A percentile compares a stretch with the other conserved stretches of the same genome.
Evolutionary conservation across 169 alveolate species (phyloP).

Genomic region (Toxoplasma gondii): DNA sequence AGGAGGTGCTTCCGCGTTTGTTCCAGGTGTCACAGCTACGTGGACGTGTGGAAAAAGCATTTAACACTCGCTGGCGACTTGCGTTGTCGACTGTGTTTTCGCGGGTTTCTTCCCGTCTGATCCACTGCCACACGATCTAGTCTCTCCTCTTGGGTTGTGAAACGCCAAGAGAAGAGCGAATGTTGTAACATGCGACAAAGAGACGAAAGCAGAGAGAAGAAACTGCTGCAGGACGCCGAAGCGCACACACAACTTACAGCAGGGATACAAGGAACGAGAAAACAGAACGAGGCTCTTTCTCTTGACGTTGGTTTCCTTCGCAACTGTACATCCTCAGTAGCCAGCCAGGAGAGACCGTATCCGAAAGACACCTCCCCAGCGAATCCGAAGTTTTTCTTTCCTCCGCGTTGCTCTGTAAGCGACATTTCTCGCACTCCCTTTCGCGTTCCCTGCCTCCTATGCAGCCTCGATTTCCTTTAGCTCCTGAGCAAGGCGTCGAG

Average conservation of each 20-base stretch:
- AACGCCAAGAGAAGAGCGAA: background rate
- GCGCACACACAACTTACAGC: too few relatives aligned
- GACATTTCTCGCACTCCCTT: background rate
- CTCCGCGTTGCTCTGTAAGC: background rate
- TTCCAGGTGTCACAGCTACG: too few relatives aligned
- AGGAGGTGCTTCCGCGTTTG: too few relatives aligned
- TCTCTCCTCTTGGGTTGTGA: too few relatives aligned
- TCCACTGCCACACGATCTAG: too few relatives aligned
- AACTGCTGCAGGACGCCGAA: background rate
- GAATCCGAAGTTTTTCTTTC: background rate
- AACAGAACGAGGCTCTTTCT: background rate
- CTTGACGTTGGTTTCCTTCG: background rate
- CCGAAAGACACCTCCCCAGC: too few relatives aligned
- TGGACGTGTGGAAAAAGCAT: too few relatives aligned
- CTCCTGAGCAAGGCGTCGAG: slow-evolving; percentile 22
- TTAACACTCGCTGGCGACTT: too few relatives aligned
- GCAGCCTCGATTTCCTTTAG: background rate
- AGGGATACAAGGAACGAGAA: background rate
- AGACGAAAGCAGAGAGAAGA: background rate
- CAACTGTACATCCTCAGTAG: background rate
- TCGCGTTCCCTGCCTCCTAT: background rate
- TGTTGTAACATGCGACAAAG: background rate
- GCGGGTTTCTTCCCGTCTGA: too few relatives aligned
- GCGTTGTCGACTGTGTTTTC: too few relatives aligned
- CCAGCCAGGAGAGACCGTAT: background rate